Base-by-base conservation (phyloP, 179 eudicot genomes). In the Silene noctiflora region DNA sequence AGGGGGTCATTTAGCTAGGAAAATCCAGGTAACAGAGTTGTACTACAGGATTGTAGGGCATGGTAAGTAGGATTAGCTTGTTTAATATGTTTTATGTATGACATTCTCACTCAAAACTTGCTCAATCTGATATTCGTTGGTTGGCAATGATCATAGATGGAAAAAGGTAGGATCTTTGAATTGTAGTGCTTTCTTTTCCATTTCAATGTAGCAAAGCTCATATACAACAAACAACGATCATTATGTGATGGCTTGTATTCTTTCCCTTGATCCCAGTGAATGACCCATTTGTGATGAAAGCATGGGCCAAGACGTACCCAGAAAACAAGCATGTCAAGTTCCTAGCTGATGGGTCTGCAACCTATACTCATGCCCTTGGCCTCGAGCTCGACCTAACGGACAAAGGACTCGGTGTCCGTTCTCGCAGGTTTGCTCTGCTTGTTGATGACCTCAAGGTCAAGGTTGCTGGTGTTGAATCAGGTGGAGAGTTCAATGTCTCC, bases 221-320 rank as follows among this genome's bases (percentile, higher is more conserved):
- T 60, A n/a, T n/a, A n/a, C 12, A 51, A 51, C 58, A 48, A 48
- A 48, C 55, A 48, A 48, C 16, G 16, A 48, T 48, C 0, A 2
- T 48, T 27, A 6, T 31, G 21, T 66, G 16, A 66, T 62, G 6
- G 20, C 64, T n/a, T 60, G 11, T 60, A 11, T 27, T 3, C 13
- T 12, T 19, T 67, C 67, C 62, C 6, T 67, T 71, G 14, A 63
- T 83, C 78, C 77, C 88, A 93, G 98, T 93, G 66, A 93, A 93
- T 78, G 98, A 93, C 71, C 95, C 94, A 1, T 91, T 87, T 85
- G 98, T 93, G 89, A 93, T 93, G 98, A 93, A 89, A 84, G 98
- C 91, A 33, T 93, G 98, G 98, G 88, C 93, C 48, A 93, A 93
- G 83, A 84, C 97, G n/a, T 93, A 67, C 86, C 89, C 97, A 5